These are phyloP conservation scores for Monoraphidium neglectum DNA, from an alignment of 139 green algal genomes.

Conservation along the genomic window DNA sequence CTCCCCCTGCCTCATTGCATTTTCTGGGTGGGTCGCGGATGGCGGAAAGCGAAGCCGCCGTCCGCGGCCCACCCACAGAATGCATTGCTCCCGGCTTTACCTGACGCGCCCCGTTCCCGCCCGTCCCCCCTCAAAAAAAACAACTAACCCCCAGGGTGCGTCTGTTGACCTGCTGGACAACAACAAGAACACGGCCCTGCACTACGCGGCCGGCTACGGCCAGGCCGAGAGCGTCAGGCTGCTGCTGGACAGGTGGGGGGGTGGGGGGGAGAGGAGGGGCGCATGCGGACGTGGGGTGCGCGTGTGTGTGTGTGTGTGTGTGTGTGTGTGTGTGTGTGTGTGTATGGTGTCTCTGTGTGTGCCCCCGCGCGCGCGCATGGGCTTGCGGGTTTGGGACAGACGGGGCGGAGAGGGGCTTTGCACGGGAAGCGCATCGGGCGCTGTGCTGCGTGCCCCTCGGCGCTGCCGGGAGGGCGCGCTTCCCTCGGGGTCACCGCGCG, in stretches of 20 bases:
- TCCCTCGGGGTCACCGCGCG: no score
- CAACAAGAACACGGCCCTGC: slow-evolving; percentile 93
- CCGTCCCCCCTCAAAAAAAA: not conserved
- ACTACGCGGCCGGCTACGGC: slow-evolving; percentile 94
- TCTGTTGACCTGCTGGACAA: slow-evolving; percentile 84
- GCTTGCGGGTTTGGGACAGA: no score
- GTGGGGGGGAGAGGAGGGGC: not conserved
- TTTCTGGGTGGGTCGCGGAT: no score
- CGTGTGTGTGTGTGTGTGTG: not conserved
- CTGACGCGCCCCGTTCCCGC: not conserved
- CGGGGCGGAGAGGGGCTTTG: no score
- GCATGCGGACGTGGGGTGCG: not conserved
- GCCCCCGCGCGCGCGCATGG: no score
- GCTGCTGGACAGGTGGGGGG: slow-evolving; percentile 68
- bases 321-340: no score
- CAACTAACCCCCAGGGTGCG: no score
- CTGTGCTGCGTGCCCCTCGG: no score
- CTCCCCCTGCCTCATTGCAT: no score
- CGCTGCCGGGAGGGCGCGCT: no score
- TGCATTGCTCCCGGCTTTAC: not conserved
- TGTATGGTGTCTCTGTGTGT: no score
- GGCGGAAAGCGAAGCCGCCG: not conserved
- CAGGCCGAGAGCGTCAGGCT: slow-evolving; percentile 75
- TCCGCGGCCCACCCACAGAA: not conserved
- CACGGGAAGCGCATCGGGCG: no score